Evolutionary conservation across 257 asterid genomes (phyloP), one percentile per base, ranked within the genome.

Genomic region (Misopates orontium): DNA sequence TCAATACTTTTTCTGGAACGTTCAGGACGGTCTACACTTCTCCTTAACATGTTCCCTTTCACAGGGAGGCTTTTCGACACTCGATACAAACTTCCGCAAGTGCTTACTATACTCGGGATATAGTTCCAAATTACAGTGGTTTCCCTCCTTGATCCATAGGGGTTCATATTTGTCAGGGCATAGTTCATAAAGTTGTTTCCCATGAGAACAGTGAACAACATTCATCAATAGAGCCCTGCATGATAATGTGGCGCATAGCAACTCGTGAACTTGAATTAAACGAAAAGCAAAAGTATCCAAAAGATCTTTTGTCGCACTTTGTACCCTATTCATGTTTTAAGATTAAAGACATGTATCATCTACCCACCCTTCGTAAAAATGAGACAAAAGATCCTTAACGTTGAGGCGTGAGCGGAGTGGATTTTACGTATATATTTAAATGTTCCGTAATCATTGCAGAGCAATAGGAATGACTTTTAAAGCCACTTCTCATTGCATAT

Each of bases 161-260:
- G 88, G 88, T 71, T 83, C 88, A 10, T 69, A 85, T 70, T 83
- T 82, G 67, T 78, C 83, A 52, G 70, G 81, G 69, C 88, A 79
- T 12, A 80, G 80, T 60, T 82, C 88, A 72, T 75, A 82, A 20
- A 82, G 85, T 66, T 78, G 88, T 72, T 85, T 82, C 16, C 88
- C 86, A 16, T 82, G 91, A 22, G 91, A 85, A 63, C 79, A 82
- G 74, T 82, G 77, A 55, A 85, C 91, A 7, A 82, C 91, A 68
- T n/a, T 85, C 91, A 72, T 82, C 91, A 13, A 80, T 69, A 50
- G 91, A 82, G 10, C 88, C 91, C 86, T 85, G 78, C 74, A 72
- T 44, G 70, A 55, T 22, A 51, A 57, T 60, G 41, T 19, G 58
- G n/a, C 24, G 15, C 41, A 59, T 32, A 41, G 44, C 24, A 4